A percentile compares a stretch with the other conserved stretches of the same genome.
Evolutionary conservation across 495 filamentous ascomycete species (phyloP).

Genomic region (Penicillium malachiteum): DNA sequence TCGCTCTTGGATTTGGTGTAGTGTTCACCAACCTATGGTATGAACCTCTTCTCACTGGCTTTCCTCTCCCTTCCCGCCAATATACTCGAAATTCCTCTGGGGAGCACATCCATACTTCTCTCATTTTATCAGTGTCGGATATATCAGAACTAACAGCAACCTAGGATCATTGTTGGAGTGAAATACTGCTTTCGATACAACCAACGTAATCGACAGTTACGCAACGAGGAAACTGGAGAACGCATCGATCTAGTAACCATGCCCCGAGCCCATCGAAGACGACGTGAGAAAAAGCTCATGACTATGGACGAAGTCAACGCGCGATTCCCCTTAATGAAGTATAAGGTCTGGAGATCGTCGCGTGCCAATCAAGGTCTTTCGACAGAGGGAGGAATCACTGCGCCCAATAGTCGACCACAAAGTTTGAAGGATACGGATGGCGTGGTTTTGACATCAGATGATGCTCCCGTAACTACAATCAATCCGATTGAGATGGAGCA

Average conservation of each 20-base stretch:
- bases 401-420: slow-evolving; percentile 48
- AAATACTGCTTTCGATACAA: slow-evolving; percentile 99
- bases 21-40: slow-evolving; percentile 99
- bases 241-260: slow-evolving; percentile 77
- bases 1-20: slow-evolving; percentile 94
- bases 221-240: slow-evolving; percentile 81
- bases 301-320: slow-evolving; percentile 98
- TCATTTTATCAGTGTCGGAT: too few relatives aligned
- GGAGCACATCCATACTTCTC: too few relatives aligned
- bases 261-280: slow-evolving; percentile 74
- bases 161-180: slow-evolving; percentile 97
- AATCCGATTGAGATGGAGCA: slow-evolving; percentile 13
- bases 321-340: slow-evolving; percentile 91
- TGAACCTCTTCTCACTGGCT: slow-evolving; percentile 21
- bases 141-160: slow-evolving; percentile 4
- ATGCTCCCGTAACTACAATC: slow-evolving; percentile 6
- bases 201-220: slow-evolving; percentile 79
- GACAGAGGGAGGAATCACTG: slow-evolving; percentile 79
- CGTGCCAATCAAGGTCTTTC: slow-evolving; percentile 82
- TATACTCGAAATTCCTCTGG: too few relatives aligned
- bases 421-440: slow-evolving; percentile 24
- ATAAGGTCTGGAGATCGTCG: slow-evolving; percentile 87
- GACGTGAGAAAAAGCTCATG: slow-evolving; percentile 97
- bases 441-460: slow-evolving; percentile 11
- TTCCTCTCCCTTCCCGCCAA: not conserved